phyloP scores from a whole-genome alignment of 2,329 filamentous ascomycete genomes.

The Alternaria sp. region DNA sequence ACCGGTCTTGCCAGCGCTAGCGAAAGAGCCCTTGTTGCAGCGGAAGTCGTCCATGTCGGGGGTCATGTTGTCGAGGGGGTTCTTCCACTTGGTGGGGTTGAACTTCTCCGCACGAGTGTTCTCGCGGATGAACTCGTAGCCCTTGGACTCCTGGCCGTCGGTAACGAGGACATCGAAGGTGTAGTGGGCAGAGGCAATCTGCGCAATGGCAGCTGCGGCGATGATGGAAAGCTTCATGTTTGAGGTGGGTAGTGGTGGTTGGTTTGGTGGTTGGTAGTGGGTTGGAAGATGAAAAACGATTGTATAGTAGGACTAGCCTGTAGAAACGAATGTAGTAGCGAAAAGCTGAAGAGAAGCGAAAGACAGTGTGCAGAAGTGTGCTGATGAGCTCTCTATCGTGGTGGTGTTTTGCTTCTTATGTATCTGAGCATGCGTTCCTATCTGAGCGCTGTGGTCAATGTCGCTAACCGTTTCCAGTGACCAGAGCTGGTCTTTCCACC shows the following conservation, averaged over 20 bases:
- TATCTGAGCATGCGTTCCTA: background rate
- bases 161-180: conserved; percentile 29
- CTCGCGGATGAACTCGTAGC: conserved; percentile 32
- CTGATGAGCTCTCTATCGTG: background rate
- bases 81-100: conserved; percentile 33
- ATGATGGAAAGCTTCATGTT: conserved; percentile 33
- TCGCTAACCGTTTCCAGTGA: background rate
- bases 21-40: conserved; percentile 33
- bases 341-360: conserved; percentile 8
- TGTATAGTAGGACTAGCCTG: conserved; percentile 12
- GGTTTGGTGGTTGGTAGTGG: background rate
- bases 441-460: background rate
- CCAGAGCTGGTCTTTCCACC: background rate
- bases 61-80: conserved; percentile 27
- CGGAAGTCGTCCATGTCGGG: conserved; percentile 30
- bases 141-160: conserved; percentile 22
- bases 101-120: conserved; percentile 28
- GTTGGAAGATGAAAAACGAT: background rate
- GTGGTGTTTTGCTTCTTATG: conserved; percentile 1
- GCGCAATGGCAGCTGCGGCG: conserved; percentile 16
- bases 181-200: conserved; percentile 32
- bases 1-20: conserved; percentile 13
- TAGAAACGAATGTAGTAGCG: conserved; percentile 10
- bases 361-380: conserved; percentile 1
- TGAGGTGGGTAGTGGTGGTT: background rate